Evolutionary conservation across 306 rosid genomes (phyloP).

Genomic region (Nissolia schottii): DNA sequence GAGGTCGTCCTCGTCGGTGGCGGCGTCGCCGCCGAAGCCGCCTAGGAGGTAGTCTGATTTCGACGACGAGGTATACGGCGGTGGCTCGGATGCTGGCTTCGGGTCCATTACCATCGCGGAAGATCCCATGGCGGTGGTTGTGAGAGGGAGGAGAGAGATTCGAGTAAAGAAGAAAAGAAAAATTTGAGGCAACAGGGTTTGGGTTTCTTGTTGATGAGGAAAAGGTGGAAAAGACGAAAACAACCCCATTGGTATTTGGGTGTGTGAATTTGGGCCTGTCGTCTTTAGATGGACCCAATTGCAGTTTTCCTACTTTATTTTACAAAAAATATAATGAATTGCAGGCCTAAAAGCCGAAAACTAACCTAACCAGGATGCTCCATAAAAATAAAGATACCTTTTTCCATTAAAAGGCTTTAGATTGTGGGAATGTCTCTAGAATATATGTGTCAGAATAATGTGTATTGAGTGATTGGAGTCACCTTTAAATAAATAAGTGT

Average conservation of each 20-base stretch:
- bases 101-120: conserved; percentile 74
- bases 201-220: background rate
- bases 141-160: background rate
- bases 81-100: conserved; percentile 61
- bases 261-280: too few relatives aligned
- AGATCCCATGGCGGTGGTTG: conserved; percentile 50
- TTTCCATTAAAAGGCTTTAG: too few relatives aligned
- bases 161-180: background rate
- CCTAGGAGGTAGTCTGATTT: conserved; percentile 54
- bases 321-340: too few relatives aligned
- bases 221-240: background rate
- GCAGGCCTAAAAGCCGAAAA: too few relatives aligned
- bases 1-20: conserved; percentile 76
- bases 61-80: conserved; percentile 48
- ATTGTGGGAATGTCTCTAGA: too few relatives aligned
- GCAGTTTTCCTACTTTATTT: too few relatives aligned
- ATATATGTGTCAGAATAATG: too few relatives aligned
- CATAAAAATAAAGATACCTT: too few relatives aligned
- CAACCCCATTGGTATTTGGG: background rate
- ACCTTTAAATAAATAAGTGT: too few relatives aligned
- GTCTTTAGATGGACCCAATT: too few relatives aligned
- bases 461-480: too few relatives aligned
- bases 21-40: conserved; percentile 13
- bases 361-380: too few relatives aligned
- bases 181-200: conserved; percentile 21